Conservation (phyloP, 129 eudicot genomes). For the Centrapalus pauciflorus region DNA sequence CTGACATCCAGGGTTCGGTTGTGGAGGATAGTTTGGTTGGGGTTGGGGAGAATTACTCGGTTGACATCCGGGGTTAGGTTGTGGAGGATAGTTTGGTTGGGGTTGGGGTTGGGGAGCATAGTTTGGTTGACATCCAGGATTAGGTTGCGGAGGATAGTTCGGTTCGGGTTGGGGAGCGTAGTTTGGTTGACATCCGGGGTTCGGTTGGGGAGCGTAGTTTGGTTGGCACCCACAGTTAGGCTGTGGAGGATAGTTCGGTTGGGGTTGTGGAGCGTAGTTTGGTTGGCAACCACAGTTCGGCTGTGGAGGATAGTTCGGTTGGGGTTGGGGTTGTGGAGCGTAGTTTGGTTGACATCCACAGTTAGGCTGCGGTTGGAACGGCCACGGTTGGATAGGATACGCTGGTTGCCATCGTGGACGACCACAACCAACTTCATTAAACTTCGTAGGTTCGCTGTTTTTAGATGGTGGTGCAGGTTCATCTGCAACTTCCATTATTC, state of each 20-base stretch:
- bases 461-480: not conserved
- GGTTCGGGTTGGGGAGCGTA: not conserved
- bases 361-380: not conserved
- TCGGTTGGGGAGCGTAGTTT: not conserved
- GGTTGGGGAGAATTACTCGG: not conserved
- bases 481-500: not conserved
- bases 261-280: not conserved
- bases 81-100: not conserved
- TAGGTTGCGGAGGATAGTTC: not conserved
- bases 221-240: not conserved
- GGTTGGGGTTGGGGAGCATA: not conserved
- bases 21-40: not conserved
- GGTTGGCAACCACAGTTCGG: not conserved
- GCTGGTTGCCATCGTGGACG: constrained; percentile 3
- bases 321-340: not conserved
- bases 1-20: not conserved
- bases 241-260: not conserved
- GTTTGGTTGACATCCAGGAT: not conserved
- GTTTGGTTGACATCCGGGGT: not conserved
- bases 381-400: not conserved
- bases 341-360: not conserved
- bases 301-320: not conserved
- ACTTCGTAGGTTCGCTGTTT: not conserved
- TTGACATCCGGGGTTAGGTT: not conserved
- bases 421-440: constrained; percentile 12